Evolutionary conservation across 2,329 filamentous ascomycete species (phyloP), one percentile per base, ranked within the genome.

Genomic region (Alternaria ethzedia): DNA sequence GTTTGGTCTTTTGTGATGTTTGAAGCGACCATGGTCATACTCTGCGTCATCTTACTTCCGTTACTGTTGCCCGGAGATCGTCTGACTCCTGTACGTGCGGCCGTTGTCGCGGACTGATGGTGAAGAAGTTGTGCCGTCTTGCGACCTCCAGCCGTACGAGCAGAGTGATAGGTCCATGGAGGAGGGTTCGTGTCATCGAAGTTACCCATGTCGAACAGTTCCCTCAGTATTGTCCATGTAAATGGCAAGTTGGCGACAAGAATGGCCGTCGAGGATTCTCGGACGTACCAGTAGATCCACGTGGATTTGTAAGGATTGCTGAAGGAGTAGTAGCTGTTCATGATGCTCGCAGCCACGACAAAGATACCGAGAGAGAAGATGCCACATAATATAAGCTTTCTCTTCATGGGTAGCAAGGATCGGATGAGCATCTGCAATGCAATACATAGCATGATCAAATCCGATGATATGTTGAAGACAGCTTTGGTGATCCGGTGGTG

Each of bases 311-410:
- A 78, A 0, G 76, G 73, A 5, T 65, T 55, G 11, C 51, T 60
- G 62, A 79, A 73, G 2, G 71, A 74, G 55, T 74, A 85, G 59
- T 85, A 82, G 65, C 84, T 85, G 63, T 82, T 86, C 55, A 86
- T 70, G 41, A 85, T 75, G 43, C 84, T 83, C 23, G 84, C 82
- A 25, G 85, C 77, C 54, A 86, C 70, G 30, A 72, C 85, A 69
- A 85, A 86, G 32, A 78, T 69, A 4, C 88, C 88, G 0, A 90
- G 78, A 3, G 83, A 83, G 74, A 90, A 89, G 58, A 90, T 83
- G 47, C 78, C 81, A 60, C 85, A 83, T 0, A 90, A 80, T 1
- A 87, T 82, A 1, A 87, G 51, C 70, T 89, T 89, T 51, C 86
- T 79, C 45, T 79, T 78, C 60, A 79, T 71, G 0, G 82, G 82